These are phyloP conservation scores for Hemileccinum rubropunctum DNA, from an alignment of 768 basidiomycete species.

Conservation along the genomic window DNA sequence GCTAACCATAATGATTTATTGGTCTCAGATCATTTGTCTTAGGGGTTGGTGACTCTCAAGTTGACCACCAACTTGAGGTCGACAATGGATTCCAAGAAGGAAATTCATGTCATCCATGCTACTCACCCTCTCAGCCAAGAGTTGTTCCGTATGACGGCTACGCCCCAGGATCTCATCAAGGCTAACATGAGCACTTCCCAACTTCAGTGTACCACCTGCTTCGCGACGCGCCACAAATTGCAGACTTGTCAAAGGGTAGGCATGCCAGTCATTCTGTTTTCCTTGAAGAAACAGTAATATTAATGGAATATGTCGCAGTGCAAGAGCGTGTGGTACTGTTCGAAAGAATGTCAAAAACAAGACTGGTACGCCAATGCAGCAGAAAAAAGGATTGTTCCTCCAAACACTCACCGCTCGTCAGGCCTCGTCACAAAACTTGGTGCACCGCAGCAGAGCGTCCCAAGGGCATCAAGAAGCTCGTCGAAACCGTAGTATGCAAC, in stretches of 20 bases:
- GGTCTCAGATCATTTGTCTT: no score
- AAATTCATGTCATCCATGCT: conserved; percentile 4
- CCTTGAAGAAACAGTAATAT: no score
- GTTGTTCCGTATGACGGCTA: conserved; percentile 4
- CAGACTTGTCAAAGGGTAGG: conserved; percentile 12
- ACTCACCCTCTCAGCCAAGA: conserved; percentile 12
- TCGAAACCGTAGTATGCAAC: conserved; percentile 10
- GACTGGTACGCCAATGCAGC: conserved; percentile 9
- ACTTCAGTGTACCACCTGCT: conserved; percentile 16
- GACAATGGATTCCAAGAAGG: conserved; percentile 2
- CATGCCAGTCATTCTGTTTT: no score
- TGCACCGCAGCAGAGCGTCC: conserved; percentile 13
- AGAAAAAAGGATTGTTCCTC: not conserved
- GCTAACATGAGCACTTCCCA: conserved; percentile 1
- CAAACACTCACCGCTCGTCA: not conserved
- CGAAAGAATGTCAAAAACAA: conserved; percentile 19
- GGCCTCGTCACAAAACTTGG: conserved; percentile 13
- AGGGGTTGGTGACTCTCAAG: no score
- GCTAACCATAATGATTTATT: no score
- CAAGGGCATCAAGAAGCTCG: conserved; percentile 13
- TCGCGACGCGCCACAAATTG: conserved; percentile 2
- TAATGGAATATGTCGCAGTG: conserved; percentile 4
- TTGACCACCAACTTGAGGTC: no score
- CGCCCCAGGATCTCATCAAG: conserved; percentile 11
- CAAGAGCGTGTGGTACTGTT: conserved; percentile 22